Evolutionary conservation across 1,284 basidiomycete species (phyloP), one percentile per base, ranked within the genome.

Genomic region (Naganishia sp.): DNA sequence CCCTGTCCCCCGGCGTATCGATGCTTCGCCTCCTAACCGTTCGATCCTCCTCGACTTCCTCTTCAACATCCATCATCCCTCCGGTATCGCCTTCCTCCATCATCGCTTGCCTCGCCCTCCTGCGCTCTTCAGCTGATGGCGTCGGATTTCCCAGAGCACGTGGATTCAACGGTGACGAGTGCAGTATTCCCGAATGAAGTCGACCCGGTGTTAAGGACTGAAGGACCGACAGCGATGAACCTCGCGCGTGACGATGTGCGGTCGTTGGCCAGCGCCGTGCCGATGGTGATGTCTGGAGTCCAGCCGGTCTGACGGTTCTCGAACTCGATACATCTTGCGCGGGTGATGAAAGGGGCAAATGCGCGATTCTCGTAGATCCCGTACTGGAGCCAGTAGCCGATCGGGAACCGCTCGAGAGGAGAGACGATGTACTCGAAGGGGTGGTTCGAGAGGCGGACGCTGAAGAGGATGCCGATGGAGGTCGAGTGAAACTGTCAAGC

Each of bases 61-160:
- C 48, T n/a, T 61, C 59, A 10, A 45, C n/a, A 45, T 56, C 55
- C 42, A 56, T 56, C 55, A 21, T 39, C n/a, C 56, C 3, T n/a
- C 21, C 28, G 9, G 21, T 23, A n/a, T 50, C 57, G 7, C 39
- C 48, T 43, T 61, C 59, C n/a, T 49, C 48, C 48, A 61, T 39
- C 59, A 61, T 43, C 59, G 25, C 25, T 13, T n/a, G 33, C 25
- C 48, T 61, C 2, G 36, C 36, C 21, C 36, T 42, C 46, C 36
- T 42, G 16, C 48, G 39, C 25, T 43, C 59, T 23, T 52, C 57
- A 3, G 48, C 25, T 15, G 23, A 23, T 48, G 48, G 48, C 7
- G 48, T 42, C 36, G 33, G 31, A 21, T n/a, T n/a, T 1, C 18
- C 33, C 18, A 31, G 13, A 16, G 53, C 36, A 6, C 53, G 53